Evolutionary conservation across 768 basidiomycete genomes (phyloP).

Genomic region (Collybia nuda): DNA sequence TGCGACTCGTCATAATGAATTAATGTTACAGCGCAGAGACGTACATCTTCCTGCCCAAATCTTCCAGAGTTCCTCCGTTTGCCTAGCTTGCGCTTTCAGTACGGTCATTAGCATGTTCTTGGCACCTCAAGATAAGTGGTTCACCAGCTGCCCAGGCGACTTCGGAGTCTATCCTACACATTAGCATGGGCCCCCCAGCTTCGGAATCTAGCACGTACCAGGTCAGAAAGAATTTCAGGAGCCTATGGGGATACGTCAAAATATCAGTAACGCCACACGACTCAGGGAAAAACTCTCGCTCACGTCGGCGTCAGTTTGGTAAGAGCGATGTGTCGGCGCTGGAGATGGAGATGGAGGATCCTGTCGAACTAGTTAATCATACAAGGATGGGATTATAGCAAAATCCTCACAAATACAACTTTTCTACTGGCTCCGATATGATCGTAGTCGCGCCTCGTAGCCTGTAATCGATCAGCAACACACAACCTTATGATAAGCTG

Average conservation of each 20-base stretch:
- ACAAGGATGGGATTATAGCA: neutral
- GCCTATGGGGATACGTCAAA: neutral
- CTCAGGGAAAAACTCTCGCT: neutral
- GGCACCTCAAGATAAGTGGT: neutral
- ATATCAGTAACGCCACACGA: neutral
- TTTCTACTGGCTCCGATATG: neutral
- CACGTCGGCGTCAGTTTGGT: neutral
- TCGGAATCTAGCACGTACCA: neutral
- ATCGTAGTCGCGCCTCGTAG: neutral
- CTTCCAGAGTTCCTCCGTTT: neutral
- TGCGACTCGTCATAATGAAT: neutral
- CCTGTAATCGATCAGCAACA: neutral
- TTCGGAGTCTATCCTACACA: no score
- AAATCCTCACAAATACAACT: neutral
- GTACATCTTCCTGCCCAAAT: neutral
- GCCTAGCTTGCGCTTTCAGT: neutral
- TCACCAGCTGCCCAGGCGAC: no score
- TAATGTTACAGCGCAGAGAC: neutral
- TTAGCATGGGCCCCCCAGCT: neutral
- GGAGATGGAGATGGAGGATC: neutral
- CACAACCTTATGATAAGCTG: neutral
- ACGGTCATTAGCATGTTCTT: neutral
- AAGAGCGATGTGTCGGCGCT: neutral
- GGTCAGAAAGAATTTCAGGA: neutral
- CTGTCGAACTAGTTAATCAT: neutral